Evolutionary conservation across 805 yeast genomes (phyloP).

Genomic region (Priceomyces medius): DNA sequence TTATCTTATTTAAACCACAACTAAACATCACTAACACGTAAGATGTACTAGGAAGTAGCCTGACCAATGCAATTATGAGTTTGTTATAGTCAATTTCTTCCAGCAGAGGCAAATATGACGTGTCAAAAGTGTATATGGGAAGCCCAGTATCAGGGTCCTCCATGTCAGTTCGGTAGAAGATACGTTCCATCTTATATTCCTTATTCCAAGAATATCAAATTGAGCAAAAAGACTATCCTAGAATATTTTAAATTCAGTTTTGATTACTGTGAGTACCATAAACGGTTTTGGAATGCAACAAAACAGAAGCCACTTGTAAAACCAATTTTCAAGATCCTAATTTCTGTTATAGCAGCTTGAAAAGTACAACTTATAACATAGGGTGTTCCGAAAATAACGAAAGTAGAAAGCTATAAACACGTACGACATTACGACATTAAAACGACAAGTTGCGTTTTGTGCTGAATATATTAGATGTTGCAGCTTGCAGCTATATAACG

Average conservation of each 20-base stretch:
- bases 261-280: too few relatives aligned
- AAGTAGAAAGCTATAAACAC: background rate
- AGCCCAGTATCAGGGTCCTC: constrained; percentile 64
- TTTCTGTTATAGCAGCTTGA: background rate
- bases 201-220: background rate
- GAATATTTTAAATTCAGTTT: too few relatives aligned
- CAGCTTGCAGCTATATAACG: too few relatives aligned
- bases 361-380: too few relatives aligned
- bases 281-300: too few relatives aligned
- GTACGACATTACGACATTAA: background rate
- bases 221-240: too few relatives aligned
- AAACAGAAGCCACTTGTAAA: too few relatives aligned
- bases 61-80: constrained; percentile 56
- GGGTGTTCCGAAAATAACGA: background rate
- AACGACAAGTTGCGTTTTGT: background rate
- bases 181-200: constrained; percentile 30
- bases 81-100: constrained; percentile 43
- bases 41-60: constrained; percentile 56
- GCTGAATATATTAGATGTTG: too few relatives aligned
- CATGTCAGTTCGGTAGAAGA: constrained; percentile 59
- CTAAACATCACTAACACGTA: constrained; percentile 76
- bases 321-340: too few relatives aligned
- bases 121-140: constrained; percentile 81
- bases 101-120: constrained; percentile 72
- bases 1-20: constrained; percentile 68